These are phyloP conservation scores for Scleroderma bovista DNA, from an alignment of 768 basidiomycete genomes.

Conservation along the genomic window DNA sequence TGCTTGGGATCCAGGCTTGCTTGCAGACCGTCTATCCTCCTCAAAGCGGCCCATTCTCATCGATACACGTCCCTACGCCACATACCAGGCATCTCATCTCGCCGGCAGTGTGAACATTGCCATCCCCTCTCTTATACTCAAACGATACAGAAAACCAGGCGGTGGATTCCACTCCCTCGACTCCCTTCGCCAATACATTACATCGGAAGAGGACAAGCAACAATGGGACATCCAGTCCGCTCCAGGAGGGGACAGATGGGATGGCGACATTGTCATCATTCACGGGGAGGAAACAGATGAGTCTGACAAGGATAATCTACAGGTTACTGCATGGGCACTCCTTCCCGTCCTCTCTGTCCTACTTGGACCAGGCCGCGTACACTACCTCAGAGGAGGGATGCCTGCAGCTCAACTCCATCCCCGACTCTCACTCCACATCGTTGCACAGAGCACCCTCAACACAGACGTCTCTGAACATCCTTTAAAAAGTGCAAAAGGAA, in stretches of 20 bases:
- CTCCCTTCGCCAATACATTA: slow-evolving; percentile 74
- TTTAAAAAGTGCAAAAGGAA: slow-evolving; percentile 29
- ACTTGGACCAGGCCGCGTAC: slow-evolving; percentile 47
- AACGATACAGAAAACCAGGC: slow-evolving; percentile 70
- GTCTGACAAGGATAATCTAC: slow-evolving; percentile 50
- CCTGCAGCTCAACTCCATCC: slow-evolving; percentile 55
- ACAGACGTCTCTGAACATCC: slow-evolving; percentile 10
- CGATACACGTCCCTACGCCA: slow-evolving; percentile 71
- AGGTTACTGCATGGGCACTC: slow-evolving; percentile 64
- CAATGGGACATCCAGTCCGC: slow-evolving; percentile 64
- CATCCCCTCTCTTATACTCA: slow-evolving; percentile 87
- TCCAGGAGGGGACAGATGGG: slow-evolving; percentile 46
- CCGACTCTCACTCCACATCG: slow-evolving; percentile 47
- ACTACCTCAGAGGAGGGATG: slow-evolving; percentile 73
- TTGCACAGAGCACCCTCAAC: slow-evolving; percentile 17
- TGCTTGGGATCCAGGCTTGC: slow-evolving; percentile 37
- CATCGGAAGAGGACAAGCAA: slow-evolving; percentile 66
- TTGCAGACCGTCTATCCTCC: slow-evolving; percentile 47
- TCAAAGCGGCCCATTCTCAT: slow-evolving; percentile 59
- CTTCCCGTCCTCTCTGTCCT: slow-evolving; percentile 59
- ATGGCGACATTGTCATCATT: slow-evolving; percentile 63
- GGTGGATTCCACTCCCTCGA: slow-evolving; percentile 62
- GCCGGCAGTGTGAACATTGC: slow-evolving; percentile 74
- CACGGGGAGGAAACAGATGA: slow-evolving; percentile 77
- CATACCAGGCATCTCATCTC: slow-evolving; percentile 63